Evolutionary conservation across 2,329 filamentous ascomycete genomes (phyloP).

Genomic region (Dactylonectria estremocensis): DNA sequence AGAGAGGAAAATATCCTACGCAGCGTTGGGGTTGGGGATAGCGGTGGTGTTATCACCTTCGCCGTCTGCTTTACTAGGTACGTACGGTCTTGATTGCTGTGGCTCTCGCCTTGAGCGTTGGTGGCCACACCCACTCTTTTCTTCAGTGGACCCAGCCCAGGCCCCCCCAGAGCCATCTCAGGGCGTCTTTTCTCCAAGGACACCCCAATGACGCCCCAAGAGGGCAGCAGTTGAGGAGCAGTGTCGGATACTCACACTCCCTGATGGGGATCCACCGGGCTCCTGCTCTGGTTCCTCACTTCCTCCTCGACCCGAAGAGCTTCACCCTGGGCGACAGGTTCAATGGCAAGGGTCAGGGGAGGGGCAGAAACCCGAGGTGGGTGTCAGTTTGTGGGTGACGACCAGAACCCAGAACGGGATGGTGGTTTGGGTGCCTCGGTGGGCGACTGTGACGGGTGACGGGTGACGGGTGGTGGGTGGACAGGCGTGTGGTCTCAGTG

Average conservation of each 20-base stretch:
- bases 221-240: constrained; percentile 12
- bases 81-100: constrained; percentile 34
- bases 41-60: constrained; percentile 50
- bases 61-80: constrained; percentile 35
- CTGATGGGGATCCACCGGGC: neutral
- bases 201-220: constrained; percentile 12
- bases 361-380: neutral
- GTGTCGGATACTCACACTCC: constrained; percentile 28
- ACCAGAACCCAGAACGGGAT: constrained; percentile 35
- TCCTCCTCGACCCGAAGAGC: constrained; percentile 17
- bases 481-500: constrained; percentile 41
- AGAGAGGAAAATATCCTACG: constrained; percentile 36
- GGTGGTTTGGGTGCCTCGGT: constrained; percentile 18
- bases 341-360: constrained; percentile 4
- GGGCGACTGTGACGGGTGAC: constrained; percentile 23
- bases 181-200: constrained; percentile 15
- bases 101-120: constrained; percentile 38
- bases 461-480: constrained; percentile 29
- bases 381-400: constrained; percentile 30
- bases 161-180: constrained; percentile 28
- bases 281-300: constrained; percentile 25
- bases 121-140: constrained; percentile 47
- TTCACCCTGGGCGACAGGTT: constrained; percentile 1
- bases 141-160: constrained; percentile 21
- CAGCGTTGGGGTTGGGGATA: constrained; percentile 46